Evolutionary conservation across 164 flowering plant genomes (phyloP).

Genomic region (Protea cynaroides): DNA sequence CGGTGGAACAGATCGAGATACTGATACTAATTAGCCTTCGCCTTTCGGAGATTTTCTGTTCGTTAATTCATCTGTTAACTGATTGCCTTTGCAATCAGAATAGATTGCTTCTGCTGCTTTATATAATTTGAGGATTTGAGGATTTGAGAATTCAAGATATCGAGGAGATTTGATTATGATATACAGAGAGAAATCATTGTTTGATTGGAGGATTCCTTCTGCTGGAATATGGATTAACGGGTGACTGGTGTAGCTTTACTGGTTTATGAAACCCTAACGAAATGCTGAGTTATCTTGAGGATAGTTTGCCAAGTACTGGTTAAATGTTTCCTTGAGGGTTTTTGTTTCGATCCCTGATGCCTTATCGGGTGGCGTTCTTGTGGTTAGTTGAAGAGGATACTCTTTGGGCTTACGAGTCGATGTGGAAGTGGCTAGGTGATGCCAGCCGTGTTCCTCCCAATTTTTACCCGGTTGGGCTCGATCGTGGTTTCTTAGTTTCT

Average conservation of each 20-base stretch:
- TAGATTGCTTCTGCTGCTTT: neutral
- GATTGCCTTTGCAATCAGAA: neutral
- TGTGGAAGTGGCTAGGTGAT: too few relatives aligned
- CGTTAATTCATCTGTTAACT: neutral
- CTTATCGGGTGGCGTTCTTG: neutral
- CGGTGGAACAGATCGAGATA: conserved; percentile 4
- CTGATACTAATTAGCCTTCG: neutral
- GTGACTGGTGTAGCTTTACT: neutral
- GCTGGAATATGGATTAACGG: neutral
- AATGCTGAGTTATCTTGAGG: neutral
- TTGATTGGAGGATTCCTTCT: conserved; percentile 4
- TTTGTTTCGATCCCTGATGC: neutral
- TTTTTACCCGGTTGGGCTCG: too few relatives aligned
- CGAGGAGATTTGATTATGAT: too few relatives aligned
- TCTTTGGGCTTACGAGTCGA: neutral
- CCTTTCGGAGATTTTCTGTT: neutral
- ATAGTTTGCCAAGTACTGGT: neutral
- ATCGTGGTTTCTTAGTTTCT: too few relatives aligned
- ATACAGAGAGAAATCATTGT: neutral
- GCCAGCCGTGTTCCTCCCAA: too few relatives aligned
- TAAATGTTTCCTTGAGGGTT: neutral
- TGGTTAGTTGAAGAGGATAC: conserved; percentile 1
- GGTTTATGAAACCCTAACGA: conserved; percentile 15
- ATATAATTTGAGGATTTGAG: too few relatives aligned
- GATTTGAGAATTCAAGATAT: too few relatives aligned